phyloP scores from a whole-genome alignment of 1,284 basidiomycete genomes.

The Marasmius oreades region DNA sequence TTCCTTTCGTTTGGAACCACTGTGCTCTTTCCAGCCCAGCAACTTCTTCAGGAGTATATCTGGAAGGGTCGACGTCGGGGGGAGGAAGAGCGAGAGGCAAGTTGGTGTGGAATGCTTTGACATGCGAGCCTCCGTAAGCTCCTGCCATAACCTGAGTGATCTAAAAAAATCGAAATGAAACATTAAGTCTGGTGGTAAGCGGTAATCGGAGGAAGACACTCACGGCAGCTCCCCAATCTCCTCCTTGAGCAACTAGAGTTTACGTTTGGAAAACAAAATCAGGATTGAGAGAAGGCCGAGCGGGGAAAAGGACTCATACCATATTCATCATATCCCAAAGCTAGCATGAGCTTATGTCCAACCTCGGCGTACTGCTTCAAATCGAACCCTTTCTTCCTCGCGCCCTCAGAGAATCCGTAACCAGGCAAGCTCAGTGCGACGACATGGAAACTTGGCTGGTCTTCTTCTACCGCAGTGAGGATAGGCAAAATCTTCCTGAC shows the following conservation, averaged over 20 bases:
- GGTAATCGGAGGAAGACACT: constrained; percentile 12
- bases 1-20: constrained; percentile 21
- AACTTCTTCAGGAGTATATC: constrained; percentile 20
- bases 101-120: constrained; percentile 34
- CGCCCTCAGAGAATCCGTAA: constrained; percentile 47
- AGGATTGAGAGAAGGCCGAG: neutral
- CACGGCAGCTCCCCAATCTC: constrained; percentile 43
- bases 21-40: constrained; percentile 17
- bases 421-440: constrained; percentile 48
- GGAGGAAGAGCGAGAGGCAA: constrained; percentile 14
- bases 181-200: neutral
- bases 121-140: constrained; percentile 36
- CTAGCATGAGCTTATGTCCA: constrained; percentile 42
- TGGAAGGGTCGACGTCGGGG: neutral
- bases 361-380: constrained; percentile 35
- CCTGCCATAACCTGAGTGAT: constrained; percentile 27
- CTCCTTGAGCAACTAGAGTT: constrained; percentile 36
- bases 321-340: constrained; percentile 44
- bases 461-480: constrained; percentile 27
- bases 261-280: neutral
- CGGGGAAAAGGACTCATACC: constrained; percentile 13
- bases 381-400: constrained; percentile 28
- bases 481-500: constrained; percentile 50
- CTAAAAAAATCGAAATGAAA: constrained; percentile 22
- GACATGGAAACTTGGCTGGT: constrained; percentile 42